These are phyloP conservation scores for Colletotrichum sp. DNA, from an alignment of 2,329 filamentous ascomycete genomes.

Conservation along the genomic window DNA sequence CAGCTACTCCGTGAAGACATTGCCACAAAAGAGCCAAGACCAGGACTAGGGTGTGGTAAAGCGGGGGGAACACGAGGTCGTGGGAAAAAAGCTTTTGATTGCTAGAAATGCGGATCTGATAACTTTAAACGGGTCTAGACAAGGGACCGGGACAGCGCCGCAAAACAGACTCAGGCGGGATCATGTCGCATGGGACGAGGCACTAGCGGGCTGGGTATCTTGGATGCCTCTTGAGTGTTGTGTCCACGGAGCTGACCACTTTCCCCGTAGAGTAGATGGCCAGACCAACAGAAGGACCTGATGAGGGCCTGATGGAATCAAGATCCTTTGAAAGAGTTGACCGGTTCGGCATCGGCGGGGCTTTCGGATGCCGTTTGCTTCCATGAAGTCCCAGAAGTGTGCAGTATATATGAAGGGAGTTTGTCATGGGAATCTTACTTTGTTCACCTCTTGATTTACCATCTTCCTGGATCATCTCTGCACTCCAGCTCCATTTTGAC, in stretches of 20 bases:
- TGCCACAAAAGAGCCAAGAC: background rate
- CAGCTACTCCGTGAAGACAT: background rate
- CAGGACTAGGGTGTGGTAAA: background rate
- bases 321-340: background rate
- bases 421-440: background rate
- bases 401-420: background rate
- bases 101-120: slow-evolving; percentile 12
- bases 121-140: background rate
- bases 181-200: background rate
- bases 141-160: background rate
- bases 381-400: background rate
- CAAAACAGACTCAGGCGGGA: background rate
- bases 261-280: background rate
- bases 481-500: background rate
- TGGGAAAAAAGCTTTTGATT: background rate
- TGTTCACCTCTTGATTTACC: background rate
- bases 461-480: background rate
- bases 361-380: background rate
- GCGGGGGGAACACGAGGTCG: background rate
- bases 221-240: background rate
- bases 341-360: background rate
- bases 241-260: background rate
- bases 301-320: background rate
- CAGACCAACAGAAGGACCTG: background rate
- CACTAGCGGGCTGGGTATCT: background rate